Evolutionary conservation across 805 yeast species (phyloP).

Genomic region (Metschnikowia koreensis): DNA sequence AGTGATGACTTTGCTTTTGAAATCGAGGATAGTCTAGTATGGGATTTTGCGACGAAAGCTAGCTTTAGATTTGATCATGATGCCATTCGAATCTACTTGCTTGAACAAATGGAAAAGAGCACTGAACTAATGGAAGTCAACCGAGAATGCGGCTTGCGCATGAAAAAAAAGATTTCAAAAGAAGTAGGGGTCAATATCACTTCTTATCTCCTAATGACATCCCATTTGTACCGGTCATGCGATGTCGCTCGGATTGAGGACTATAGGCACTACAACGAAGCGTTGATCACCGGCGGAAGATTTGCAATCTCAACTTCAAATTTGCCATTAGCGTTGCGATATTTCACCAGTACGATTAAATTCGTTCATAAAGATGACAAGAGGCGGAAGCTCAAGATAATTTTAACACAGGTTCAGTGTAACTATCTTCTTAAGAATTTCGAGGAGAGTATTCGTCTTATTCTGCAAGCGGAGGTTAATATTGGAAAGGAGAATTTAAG

Average conservation of each 20-base stretch:
- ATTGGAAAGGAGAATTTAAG: conserved; percentile 36
- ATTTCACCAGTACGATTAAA: conserved; percentile 34
- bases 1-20: conserved; percentile 28
- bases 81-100: conserved; percentile 31
- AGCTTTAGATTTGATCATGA: conserved; percentile 44
- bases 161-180: conserved; percentile 24
- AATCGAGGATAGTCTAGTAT: conserved; percentile 28
- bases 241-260: conserved; percentile 36
- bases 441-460: conserved; percentile 34
- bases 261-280: conserved; percentile 32
- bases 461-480: conserved; percentile 27
- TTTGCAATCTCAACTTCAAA: conserved; percentile 45
- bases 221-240: conserved; percentile 38
- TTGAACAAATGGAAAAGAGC: conserved; percentile 23
- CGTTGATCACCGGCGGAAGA: conserved; percentile 44
- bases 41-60: conserved; percentile 35
- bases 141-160: conserved; percentile 43
- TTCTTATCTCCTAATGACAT: conserved; percentile 36
- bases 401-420: conserved; percentile 34
- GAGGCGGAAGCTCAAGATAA: conserved; percentile 22
- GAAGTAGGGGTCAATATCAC: conserved; percentile 18
- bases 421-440: conserved; percentile 27
- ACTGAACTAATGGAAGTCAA: conserved; percentile 33
- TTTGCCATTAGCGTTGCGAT: conserved; percentile 38
- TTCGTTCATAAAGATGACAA: conserved; percentile 23